These are phyloP conservation scores for Phaeosphaeria sp. DNA, from an alignment of 2,329 filamentous ascomycete species.

Conservation along the genomic window DNA sequence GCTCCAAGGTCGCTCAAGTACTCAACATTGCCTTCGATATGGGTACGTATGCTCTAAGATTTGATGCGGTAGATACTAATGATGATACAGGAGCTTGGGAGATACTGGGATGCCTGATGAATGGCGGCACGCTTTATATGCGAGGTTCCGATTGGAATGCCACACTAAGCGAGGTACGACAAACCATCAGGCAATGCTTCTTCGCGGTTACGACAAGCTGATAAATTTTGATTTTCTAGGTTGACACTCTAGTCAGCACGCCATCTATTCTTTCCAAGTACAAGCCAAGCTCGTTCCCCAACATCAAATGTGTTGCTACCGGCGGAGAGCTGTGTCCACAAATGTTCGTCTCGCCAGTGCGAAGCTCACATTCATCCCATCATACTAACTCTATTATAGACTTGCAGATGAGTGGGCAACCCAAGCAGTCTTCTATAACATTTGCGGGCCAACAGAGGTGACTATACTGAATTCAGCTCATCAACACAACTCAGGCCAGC, in stretches of 20 bases:
- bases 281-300: conserved; percentile 55
- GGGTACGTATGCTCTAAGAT: conserved; percentile 53
- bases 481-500: conserved; percentile 54
- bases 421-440: conserved; percentile 54
- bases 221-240: conserved; percentile 33
- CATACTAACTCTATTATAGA: conserved; percentile 22
- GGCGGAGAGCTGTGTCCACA: conserved; percentile 63
- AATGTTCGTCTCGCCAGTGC: conserved; percentile 41
- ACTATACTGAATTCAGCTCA: conserved; percentile 67
- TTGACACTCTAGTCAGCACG: conserved; percentile 63
- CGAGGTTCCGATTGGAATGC: conserved; percentile 59
- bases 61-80: neutral
- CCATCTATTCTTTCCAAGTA: conserved; percentile 63
- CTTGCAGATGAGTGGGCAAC: conserved; percentile 65
- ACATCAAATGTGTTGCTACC: conserved; percentile 61
- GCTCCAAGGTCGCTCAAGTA: conserved; percentile 62
- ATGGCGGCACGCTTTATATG: conserved; percentile 63
- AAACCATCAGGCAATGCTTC: neutral
- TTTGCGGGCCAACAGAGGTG: conserved; percentile 67
- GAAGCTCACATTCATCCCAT: neutral
- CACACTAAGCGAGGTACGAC: conserved; percentile 54
- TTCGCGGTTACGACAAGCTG: neutral
- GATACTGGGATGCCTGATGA: conserved; percentile 64
- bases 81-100: conserved; percentile 64
- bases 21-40: conserved; percentile 68